A percentile compares a stretch with the other conserved stretches of the same genome.
phyloP scores from a whole-genome alignment of 305 asterid species.

The Fraxinus baroniana region DNA sequence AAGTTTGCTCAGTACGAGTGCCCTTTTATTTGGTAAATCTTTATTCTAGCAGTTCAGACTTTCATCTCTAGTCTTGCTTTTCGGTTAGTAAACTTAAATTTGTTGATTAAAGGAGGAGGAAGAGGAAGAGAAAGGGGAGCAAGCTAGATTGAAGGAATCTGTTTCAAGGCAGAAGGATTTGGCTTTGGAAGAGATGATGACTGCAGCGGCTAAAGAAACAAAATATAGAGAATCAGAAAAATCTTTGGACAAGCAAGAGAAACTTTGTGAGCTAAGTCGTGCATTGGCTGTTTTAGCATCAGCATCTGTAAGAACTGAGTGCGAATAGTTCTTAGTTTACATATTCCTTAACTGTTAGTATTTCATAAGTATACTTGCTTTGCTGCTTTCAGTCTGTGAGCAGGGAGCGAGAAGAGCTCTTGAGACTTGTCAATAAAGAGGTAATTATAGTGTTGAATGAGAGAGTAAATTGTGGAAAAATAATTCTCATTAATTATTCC shows the following conservation, averaged over 20 bases:
- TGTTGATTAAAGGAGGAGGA: conserved; percentile 74
- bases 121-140: conserved; percentile 81
- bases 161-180: conserved; percentile 65
- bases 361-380: conserved; percentile 27
- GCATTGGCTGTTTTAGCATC: conserved; percentile 95
- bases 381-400: conserved; percentile 81
- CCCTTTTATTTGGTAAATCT: conserved; percentile 1
- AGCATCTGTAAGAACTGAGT: conserved; percentile 65
- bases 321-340: conserved; percentile 17
- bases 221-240: conserved; percentile 54
- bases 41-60: not conserved
- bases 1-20: conserved; percentile 10
- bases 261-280: conserved; percentile 88
- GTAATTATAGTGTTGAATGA: conserved; percentile 50
- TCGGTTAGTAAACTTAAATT: conserved; percentile 23
- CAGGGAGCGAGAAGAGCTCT: conserved; percentile 97
- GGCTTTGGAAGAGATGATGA: conserved; percentile 89
- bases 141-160: conserved; percentile 74
- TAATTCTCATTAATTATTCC: too few species aligned
- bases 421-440: conserved; percentile 95
- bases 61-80: conserved; percentile 14
- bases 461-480: too few species aligned
- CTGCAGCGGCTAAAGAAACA: conserved; percentile 65
- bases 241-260: conserved; percentile 79
- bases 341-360: conserved; percentile 24